Conservation (phyloP, 768 basidiomycete species). For the Gymnopilus junonius region DNA sequence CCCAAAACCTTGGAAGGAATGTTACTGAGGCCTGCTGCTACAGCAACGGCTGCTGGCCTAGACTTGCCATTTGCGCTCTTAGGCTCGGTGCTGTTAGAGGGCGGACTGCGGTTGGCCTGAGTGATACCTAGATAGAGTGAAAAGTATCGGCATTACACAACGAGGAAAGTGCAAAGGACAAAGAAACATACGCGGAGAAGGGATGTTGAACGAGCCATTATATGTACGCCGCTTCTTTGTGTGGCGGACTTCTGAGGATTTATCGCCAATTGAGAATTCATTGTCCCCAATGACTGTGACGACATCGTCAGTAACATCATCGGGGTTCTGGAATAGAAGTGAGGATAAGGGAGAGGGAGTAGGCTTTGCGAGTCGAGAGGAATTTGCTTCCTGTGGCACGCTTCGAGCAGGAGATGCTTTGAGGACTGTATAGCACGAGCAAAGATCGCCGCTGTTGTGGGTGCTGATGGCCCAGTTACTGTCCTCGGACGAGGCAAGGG, state of each 20-base stretch:
- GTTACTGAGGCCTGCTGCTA: background rate
- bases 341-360: background rate
- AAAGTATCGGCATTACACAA: background rate
- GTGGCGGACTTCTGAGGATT: background rate
- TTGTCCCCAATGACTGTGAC: background rate
- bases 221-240: background rate
- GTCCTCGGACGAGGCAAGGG: background rate
- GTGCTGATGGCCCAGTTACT: background rate
- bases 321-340: background rate
- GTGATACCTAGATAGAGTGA: background rate
- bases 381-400: background rate
- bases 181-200: background rate
- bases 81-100: background rate
- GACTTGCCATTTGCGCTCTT: background rate
- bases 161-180: background rate
- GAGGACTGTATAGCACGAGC: background rate
- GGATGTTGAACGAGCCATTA: background rate
- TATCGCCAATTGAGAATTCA: too few species aligned
- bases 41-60: background rate
- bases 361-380: background rate
- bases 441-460: background rate
- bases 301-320: background rate
- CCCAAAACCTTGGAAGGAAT: background rate
- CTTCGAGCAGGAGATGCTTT: background rate
- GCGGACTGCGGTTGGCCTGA: background rate